Evolutionary conservation across 805 yeast species (phyloP).

Genomic region (Cyberlindnera amylophila): DNA sequence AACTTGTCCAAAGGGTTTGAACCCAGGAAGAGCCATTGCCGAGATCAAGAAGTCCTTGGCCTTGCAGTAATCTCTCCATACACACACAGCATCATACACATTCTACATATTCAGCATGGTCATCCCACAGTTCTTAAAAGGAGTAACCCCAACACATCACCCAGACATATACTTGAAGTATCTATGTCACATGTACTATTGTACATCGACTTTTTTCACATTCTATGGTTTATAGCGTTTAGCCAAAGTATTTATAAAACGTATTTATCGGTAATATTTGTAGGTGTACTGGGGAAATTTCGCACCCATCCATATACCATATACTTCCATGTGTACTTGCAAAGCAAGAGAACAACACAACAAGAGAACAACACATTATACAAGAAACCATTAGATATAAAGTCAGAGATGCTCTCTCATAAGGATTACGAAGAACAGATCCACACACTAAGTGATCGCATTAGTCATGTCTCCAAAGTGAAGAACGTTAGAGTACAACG

Average conservation of each 20-base stretch:
- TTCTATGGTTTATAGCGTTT: background rate
- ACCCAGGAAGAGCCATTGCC: slow-evolving; percentile 97
- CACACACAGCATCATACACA: background rate
- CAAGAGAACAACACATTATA: no score
- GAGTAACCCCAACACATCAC: background rate
- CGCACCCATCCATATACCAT: no score
- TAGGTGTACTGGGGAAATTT: background rate
- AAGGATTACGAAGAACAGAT: background rate
- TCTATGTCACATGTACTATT: no score
- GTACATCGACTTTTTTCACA: background rate
- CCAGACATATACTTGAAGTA: background rate
- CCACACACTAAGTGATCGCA: background rate
- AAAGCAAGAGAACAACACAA: no score
- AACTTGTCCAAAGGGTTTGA: slow-evolving; percentile 98
- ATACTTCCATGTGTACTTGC: no score
- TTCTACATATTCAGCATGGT: slow-evolving; percentile 1
- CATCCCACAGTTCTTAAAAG: background rate
- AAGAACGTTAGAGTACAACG: background rate
- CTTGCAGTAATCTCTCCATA: slow-evolving; percentile 32
- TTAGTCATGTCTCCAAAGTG: background rate
- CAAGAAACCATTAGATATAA: no score
- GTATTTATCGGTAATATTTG: background rate
- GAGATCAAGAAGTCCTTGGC: slow-evolving; percentile 94
- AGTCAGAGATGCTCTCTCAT: background rate
- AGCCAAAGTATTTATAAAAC: slow-evolving; percentile 2